Evolutionary conservation across 139 green algal genomes (phyloP), one percentile per base, ranked within the genome.

Genomic region (Edaphochlamys debaryana): DNA sequence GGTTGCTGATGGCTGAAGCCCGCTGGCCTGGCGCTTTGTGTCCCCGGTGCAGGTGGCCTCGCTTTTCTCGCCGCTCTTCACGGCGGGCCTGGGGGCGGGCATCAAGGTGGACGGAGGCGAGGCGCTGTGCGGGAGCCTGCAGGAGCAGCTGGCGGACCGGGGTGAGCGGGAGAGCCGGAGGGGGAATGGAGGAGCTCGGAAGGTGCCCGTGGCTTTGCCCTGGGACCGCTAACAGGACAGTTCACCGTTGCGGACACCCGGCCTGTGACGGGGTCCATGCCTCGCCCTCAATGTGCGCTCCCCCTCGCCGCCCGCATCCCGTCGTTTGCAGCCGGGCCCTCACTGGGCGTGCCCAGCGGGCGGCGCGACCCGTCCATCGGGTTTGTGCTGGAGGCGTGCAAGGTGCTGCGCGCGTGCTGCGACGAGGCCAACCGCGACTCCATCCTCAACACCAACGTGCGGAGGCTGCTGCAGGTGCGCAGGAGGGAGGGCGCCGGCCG

Each of bases 341-440:
- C 83, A 2, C 38, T 84, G n/a, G 83, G 83, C 75, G 68, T 87
- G 29, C 67, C 73, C 22, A 69, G 56, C 45, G 83, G 83, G 1
- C n/a, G 60, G 67, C 75, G 83, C 27, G 30, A 50, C 42, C 67
- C 75, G 15, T 27, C 41, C 7, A 40, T 84, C 38, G 83, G 83
- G 23, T 87, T 87, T 40, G 67, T 84, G 56, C 58, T 87, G 64
- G 67, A 87, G 75, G 83, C 83, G 4, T 75, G 63, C 67, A 83
- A 83, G 54, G 76, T 83, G 63, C 29, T 87, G 67, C 75, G 56
- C 17, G 63, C 67, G 50, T 87, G 83, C 75, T 78, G 83, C 83
- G 83, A 84, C 78, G 78, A 84, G 78, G 78, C 66, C 64, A 84
- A 84, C 34, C 78, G 78, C 25, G 78, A 84, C 66, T 84, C 78